Conservation (phyloP, 257 asterid genomes). For the Fraxinus excelsior region DNA sequence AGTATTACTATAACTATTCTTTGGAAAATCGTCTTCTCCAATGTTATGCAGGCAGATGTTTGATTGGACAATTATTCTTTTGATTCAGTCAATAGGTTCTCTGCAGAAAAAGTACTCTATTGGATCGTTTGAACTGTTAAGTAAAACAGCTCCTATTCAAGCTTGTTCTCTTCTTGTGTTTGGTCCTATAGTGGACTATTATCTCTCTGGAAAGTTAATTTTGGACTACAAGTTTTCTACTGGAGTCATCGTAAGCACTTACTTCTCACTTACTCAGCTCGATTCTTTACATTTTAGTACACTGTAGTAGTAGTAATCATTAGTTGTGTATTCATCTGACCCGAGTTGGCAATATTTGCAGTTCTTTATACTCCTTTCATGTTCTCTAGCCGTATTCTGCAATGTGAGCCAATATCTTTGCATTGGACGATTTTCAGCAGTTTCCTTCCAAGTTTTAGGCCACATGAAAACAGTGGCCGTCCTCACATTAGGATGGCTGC, state of each 20-base stretch:
- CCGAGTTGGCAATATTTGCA: slow-evolving; percentile 44
- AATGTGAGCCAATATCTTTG: slow-evolving; percentile 95
- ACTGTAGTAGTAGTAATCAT: too few species aligned
- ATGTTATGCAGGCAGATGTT: slow-evolving; percentile 1
- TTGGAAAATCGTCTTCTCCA: background rate
- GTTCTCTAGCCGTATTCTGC: slow-evolving; percentile 95
- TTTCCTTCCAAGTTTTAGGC: slow-evolving; percentile 94
- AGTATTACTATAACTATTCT: background rate
- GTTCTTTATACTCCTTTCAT: slow-evolving; percentile 77
- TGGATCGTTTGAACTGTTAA: slow-evolving; percentile 91
- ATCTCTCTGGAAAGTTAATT: slow-evolving; percentile 61
- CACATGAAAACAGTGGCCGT: slow-evolving; percentile 98
- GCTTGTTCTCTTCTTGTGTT: slow-evolving; percentile 87
- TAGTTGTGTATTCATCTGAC: slow-evolving; percentile 24
- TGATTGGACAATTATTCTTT: slow-evolving; percentile 24
- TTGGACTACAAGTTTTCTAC: slow-evolving; percentile 53
- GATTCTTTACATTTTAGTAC: background rate
- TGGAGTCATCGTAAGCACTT: slow-evolving; percentile 73
- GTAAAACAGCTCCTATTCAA: slow-evolving; percentile 97
- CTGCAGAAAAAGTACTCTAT: slow-evolving; percentile 92
- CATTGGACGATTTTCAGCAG: slow-evolving; percentile 97
- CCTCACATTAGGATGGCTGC: slow-evolving; percentile 84
- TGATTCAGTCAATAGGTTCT: slow-evolving; percentile 93
- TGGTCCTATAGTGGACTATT: slow-evolving; percentile 85
- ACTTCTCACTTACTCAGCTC: background rate